Evolutionary conservation across 2,329 filamentous ascomycete species (phyloP), one percentile per base, ranked within the genome.

Genomic region (Diplocarpon mali): DNA sequence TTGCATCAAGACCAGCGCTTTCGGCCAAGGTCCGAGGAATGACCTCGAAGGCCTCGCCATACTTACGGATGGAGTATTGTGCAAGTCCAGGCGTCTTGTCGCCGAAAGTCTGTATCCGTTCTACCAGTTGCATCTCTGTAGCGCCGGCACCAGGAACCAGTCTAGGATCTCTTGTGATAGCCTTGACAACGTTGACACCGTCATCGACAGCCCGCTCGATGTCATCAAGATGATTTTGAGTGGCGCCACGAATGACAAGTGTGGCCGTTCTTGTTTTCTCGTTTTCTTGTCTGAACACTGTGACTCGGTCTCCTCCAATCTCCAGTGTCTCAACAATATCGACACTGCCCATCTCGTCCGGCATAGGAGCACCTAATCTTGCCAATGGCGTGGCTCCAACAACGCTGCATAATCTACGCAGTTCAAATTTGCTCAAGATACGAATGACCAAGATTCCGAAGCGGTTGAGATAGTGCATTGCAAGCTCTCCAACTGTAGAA

Each of bases 51-150:
- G 92, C 90, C 69, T 98, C 90, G 42, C 85, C 92, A 64, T 82
- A 98, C 70, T 96, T 96, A 67, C 89, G 85, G 69, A 98, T 98
- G 24, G 90, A 88, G 65, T 98, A 93, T 67, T 98, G 92, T 44
- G 88, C 78, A 42, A 98, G 74, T 36, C 92, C 93, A 2, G 89
- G 82, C 1, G 92, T 96, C 70, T 85, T 90, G 65, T 96, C 92
- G 34, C 84, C 92, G 49, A 89, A 83, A 16, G 85, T 82, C 60
- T 86, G 85, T 72, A 98, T 85, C 61, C 88, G 80, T 71, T 95
- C 88, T 42, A 94, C 83, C 48, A 98, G 77, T 69, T 95, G 86
- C 64, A 93, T 82, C 67, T 98, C 92, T 51, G 90, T 87, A 38
- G 92, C 90, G 59, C 92, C 93, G 27, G 92, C 92, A 53, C 92